Evolutionary conservation across 2,329 filamentous ascomycete genomes (phyloP).

Genomic region (Aschersonia sp.): DNA sequence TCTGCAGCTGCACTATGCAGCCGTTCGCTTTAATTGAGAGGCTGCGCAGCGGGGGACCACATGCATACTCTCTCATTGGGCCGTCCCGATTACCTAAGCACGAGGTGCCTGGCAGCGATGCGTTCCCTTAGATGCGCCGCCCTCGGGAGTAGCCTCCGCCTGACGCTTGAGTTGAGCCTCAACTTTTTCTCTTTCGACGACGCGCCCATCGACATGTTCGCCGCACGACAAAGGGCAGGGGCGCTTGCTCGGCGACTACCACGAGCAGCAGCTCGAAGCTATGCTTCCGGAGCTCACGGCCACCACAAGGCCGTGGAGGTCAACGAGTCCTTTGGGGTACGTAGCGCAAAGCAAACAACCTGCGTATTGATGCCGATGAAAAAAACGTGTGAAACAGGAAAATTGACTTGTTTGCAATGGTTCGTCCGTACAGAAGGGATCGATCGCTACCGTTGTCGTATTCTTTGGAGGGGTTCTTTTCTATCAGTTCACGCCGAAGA

Average conservation of each 20-base stretch:
- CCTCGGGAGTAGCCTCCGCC: no score
- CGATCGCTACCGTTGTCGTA: constrained; percentile 29
- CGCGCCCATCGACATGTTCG: constrained; percentile 20
- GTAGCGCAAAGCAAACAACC: constrained; percentile 12
- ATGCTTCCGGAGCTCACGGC: constrained; percentile 38
- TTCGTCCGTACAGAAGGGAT: constrained; percentile 24
- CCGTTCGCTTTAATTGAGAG: neutral
- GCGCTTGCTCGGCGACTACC: constrained; percentile 20
- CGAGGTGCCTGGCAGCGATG: constrained; percentile 9
- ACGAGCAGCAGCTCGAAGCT: constrained; percentile 27
- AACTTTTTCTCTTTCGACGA: no score
- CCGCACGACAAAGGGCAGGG: constrained; percentile 30
- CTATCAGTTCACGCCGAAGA: constrained; percentile 33
- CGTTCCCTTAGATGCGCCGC: constrained; percentile 7
- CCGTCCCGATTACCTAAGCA: constrained; percentile 13
- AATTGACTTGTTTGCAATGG: no score
- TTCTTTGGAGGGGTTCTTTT: constrained; percentile 28
- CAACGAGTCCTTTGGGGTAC: constrained; percentile 42
- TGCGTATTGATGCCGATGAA: neutral
- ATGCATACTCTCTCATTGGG: constrained; percentile 9
- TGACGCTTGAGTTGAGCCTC: no score
- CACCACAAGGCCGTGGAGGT: constrained; percentile 31
- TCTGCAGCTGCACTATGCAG: no score
- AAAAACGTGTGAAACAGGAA: neutral
- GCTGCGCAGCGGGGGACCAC: neutral